Evolutionary conservation across 495 filamentous ascomycete genomes (phyloP).

Genomic region (Pyrenopolyporus hunteri): DNA sequence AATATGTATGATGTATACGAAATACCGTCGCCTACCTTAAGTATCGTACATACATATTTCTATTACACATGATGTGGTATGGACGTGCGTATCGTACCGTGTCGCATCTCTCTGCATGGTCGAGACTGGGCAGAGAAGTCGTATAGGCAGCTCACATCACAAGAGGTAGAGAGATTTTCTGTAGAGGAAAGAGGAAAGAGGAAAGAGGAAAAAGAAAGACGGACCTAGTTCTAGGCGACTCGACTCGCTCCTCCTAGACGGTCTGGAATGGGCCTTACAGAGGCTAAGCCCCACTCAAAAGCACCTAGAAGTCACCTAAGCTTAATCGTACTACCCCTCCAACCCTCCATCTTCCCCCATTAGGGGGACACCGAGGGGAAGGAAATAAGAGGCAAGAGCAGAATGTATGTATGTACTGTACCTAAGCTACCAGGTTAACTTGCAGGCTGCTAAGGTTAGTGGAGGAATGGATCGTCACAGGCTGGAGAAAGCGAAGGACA

Average conservation of each 20-base stretch:
- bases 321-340: conserved; percentile 37
- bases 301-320: conserved; percentile 26
- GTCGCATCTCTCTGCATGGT: not conserved
- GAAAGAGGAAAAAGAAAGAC: not conserved
- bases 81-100: no score
- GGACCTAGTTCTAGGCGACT: conserved; percentile 3
- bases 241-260: not conserved
- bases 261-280: conserved; percentile 26
- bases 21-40: not conserved
- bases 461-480: conserved; percentile 25
- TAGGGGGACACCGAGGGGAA: conserved; percentile 3
- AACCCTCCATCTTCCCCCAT: conserved; percentile 13
- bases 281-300: conserved; percentile 7
- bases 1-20: no score
- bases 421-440: no score
- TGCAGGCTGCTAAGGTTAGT: not conserved
- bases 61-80: not conserved
- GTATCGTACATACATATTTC: not conserved
- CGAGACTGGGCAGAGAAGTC: conserved; percentile 1
- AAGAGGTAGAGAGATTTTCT: not conserved
- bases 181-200: not conserved
- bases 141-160: conserved; percentile 4
- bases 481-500: conserved; percentile 12
- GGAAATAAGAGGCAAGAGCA: not conserved
- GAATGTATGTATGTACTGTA: no score